These are phyloP conservation scores for Phaeotremella fagi DNA, from an alignment of 768 basidiomycete genomes.

Conservation along the genomic window DNA sequence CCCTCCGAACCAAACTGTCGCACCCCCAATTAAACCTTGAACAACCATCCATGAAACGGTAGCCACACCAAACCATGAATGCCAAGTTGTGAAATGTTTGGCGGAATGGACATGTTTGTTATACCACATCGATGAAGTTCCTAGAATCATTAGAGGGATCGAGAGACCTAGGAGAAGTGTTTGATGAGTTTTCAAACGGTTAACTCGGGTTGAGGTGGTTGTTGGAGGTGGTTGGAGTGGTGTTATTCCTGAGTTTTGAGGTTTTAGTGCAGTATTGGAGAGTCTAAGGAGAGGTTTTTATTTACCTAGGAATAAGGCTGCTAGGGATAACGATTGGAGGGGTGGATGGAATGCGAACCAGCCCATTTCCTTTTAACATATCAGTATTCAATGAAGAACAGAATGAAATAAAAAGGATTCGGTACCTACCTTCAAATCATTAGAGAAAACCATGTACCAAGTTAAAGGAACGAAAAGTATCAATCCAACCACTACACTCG, in stretches of 20 bases:
- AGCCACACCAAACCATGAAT: slow-evolving; percentile 69
- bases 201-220: slow-evolving; percentile 62
- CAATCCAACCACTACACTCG: slow-evolving; percentile 14
- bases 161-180: slow-evolving; percentile 57
- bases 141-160: slow-evolving; percentile 58
- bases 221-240: slow-evolving; percentile 64
- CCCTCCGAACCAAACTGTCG: slow-evolving; percentile 73
- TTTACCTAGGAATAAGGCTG: slow-evolving; percentile 62
- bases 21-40: slow-evolving; percentile 63
- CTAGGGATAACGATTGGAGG: slow-evolving; percentile 59
- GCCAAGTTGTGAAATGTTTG: slow-evolving; percentile 68
- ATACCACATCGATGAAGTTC: slow-evolving; percentile 59
- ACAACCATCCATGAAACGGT: slow-evolving; percentile 57
- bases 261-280: background rate
- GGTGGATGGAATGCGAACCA: slow-evolving; percentile 69
- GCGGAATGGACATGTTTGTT: slow-evolving; percentile 58
- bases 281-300: background rate
- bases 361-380: slow-evolving; percentile 39
- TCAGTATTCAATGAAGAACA: background rate
- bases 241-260: slow-evolving; percentile 15
- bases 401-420: too few relatives aligned
- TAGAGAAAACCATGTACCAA: slow-evolving; percentile 36
- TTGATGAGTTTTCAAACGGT: slow-evolving; percentile 64
- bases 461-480: slow-evolving; percentile 31
- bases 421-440: slow-evolving; percentile 21